Base-by-base conservation (phyloP, 2,329 filamentous ascomycete genomes). In the Verticillium isaacii region DNA sequence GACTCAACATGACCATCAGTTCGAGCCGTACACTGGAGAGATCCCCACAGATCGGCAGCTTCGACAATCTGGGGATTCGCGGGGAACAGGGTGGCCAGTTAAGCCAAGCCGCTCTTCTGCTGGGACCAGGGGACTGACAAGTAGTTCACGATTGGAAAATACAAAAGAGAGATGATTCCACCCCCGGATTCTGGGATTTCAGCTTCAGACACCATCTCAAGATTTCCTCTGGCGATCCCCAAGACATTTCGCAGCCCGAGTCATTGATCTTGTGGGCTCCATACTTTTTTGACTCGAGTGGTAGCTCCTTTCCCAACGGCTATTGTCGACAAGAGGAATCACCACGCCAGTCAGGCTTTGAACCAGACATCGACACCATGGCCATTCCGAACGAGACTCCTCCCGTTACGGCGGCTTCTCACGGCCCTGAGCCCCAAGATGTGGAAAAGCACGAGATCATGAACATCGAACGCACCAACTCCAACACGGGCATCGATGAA, bases 401-500 rank as follows among this genome's bases (percentile, higher is more conserved):
- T n/a, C 57, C 57, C 3, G 50, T 29, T 11, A 36, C 54, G 23
- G 29, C 37, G 6, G 57, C 56, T 12, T 41, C 41, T 2, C 57
- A 58, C 11, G 23, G 25, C 0, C 12, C 32, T 3, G 5, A 54
- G n/a, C 12, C n/a, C 2, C 11, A 5, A 5, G 63, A 65, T 2
- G 58, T 63, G 3, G 59, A 65, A 50, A 65, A 65, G 39, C 63
- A 63, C 29, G 41, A 65, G 23, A 37, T 50, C 2, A 37, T 65
- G 6, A 60, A 65, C 25, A 59, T 54, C 7, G 63, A 64, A 2
- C 54, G 63, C n/a, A 63, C 56, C 15, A 59, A 64, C 25, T 36
- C 63, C 9, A 23, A 32, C n/a, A 12, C n/a, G 12, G 29, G 54
- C 14, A 29, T 29, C 25, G 61, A 64, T 12, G 61, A 59, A 32